phyloP scores from a whole-genome alignment of 352 stramenopile genomes.

The Phytophthora chlamydospora region DNA sequence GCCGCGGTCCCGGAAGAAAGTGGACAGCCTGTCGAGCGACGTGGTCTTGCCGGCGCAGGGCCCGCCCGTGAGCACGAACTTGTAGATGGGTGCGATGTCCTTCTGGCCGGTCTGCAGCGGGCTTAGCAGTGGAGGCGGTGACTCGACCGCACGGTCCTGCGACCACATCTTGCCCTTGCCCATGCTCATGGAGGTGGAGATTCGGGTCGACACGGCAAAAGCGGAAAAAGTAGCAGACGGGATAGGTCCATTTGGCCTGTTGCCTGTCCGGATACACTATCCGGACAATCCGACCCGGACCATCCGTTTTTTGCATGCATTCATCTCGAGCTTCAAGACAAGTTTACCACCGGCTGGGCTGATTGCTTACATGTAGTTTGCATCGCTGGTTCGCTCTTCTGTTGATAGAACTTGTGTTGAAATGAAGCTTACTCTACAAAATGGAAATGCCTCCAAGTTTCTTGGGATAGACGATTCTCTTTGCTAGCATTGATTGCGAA shows the following conservation, averaged over 20 bases:
- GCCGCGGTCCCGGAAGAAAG: conserved; percentile 91
- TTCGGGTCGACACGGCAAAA: conserved; percentile 6
- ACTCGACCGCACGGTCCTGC: conserved; percentile 49
- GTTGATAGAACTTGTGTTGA: no score
- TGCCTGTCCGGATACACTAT: background rate
- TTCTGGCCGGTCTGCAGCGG: conserved; percentile 68
- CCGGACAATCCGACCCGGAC: background rate
- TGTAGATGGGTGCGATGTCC: conserved; percentile 88
- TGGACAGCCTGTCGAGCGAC: conserved; percentile 91
- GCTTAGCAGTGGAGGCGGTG: conserved; percentile 65
- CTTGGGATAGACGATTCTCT: no score
- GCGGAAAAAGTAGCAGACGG: conserved; percentile 16
- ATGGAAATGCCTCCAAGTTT: no score
- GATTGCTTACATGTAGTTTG: no score
- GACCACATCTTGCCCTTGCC: conserved; percentile 59
- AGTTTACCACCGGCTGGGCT: no score
- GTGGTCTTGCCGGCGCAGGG: conserved; percentile 97
- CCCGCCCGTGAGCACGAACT: conserved; percentile 94
- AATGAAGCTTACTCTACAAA: no score
- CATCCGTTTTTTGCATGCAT: no score
- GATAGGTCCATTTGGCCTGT: conserved; percentile 3
- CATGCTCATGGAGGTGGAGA: conserved; percentile 32
- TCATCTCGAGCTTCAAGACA: no score
- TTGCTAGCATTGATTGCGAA: no score
- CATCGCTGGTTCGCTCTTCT: no score